Base-by-base conservation (phyloP, 495 filamentous ascomycete species). In the Annulohypoxylon maeteangense region DNA sequence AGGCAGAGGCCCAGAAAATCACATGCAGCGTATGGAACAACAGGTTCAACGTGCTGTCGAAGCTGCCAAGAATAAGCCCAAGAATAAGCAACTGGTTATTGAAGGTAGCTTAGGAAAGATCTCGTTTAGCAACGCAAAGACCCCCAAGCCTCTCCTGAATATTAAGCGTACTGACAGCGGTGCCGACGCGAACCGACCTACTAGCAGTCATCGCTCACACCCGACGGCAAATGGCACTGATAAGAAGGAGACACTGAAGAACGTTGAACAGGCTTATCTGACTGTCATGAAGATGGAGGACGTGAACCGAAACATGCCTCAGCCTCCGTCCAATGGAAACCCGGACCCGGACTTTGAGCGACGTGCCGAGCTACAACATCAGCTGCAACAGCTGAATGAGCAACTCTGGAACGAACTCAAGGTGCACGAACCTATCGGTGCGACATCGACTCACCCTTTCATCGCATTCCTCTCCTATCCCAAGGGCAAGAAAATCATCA, bases 101-200 rank as follows among this genome's bases (percentile, higher is more conserved):
- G 95, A 98, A 78, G 95, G 95, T n/a, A 98, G 93, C 72, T 78
- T 99, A 65, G 95, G 95, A 62, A 99, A 99, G 81, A 99, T 99
- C 34, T 94, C 94, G 0, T 99, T 98, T 83, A 97, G 95, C 83
- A 99, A 99, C 75, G 93, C 94, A 32, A 98, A 98, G 80, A 96
- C 95, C 0, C 95, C 95, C 0, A 93, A 95, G 78, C 93, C 94
- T 29, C 86, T 98, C 70, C 87, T 99, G 32, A 98, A 97, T 75
- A 92, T 99, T 79, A 98, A 98, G 82, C 91, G 94, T 16, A 81
- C 86, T n/a, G 95, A 97, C 31, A 90, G 84, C 68, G 82, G 81
- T n/a, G 84, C 88, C 12, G 83, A 85, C 16, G 65, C 75, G 23
- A 68, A 83, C 58, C 82, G 81, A 44, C 81, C 81, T 1, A 62